Conservation (phyloP, 2,329 filamentous ascomycete species). For the Anisogramma anomala region DNA sequence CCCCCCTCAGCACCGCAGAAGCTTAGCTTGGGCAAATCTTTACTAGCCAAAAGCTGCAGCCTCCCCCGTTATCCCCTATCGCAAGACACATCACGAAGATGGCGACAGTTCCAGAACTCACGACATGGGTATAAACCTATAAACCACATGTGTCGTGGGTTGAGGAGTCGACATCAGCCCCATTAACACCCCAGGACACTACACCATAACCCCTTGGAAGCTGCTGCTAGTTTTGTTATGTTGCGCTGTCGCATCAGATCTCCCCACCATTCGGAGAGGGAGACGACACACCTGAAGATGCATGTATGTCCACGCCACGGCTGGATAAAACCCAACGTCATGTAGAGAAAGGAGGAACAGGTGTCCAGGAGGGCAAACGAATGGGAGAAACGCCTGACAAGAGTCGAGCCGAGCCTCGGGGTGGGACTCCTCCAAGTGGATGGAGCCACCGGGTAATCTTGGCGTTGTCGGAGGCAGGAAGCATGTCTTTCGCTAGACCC, state of each 20-base stretch:
- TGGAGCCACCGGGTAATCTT: slow-evolving; percentile 11
- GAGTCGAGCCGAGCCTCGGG: slow-evolving; percentile 15
- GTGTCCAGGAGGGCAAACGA: slow-evolving; percentile 9
- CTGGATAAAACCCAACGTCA: slow-evolving; percentile 13
- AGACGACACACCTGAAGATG: slow-evolving; percentile 11
- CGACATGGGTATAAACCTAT: slow-evolving; percentile 24
- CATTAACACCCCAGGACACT: slow-evolving; percentile 15
- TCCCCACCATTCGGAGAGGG: slow-evolving; percentile 8
- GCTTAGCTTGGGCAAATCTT: neutral
- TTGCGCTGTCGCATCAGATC: slow-evolving; percentile 8
- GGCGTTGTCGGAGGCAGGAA: slow-evolving; percentile 11
- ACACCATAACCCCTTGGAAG: slow-evolving; percentile 17
- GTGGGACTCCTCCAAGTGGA: slow-evolving; percentile 14
- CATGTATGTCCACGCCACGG: slow-evolving; percentile 15
- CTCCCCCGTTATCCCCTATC: slow-evolving; percentile 2
- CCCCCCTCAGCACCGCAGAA: neutral
- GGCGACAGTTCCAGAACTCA: slow-evolving; percentile 18
- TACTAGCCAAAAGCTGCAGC: slow-evolving; percentile 9
- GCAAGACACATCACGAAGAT: slow-evolving; percentile 16
- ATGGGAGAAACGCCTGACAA: slow-evolving; percentile 11
- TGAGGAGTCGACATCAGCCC: slow-evolving; percentile 21
- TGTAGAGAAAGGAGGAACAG: slow-evolving; percentile 14
- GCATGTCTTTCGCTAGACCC: slow-evolving; percentile 8
- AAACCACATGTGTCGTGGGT: slow-evolving; percentile 19
- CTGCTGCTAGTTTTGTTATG: slow-evolving; percentile 14